These are phyloP conservation scores for Iris macrosiphon DNA, from an alignment of 106 monocot genomes.

Conservation along the genomic window DNA sequence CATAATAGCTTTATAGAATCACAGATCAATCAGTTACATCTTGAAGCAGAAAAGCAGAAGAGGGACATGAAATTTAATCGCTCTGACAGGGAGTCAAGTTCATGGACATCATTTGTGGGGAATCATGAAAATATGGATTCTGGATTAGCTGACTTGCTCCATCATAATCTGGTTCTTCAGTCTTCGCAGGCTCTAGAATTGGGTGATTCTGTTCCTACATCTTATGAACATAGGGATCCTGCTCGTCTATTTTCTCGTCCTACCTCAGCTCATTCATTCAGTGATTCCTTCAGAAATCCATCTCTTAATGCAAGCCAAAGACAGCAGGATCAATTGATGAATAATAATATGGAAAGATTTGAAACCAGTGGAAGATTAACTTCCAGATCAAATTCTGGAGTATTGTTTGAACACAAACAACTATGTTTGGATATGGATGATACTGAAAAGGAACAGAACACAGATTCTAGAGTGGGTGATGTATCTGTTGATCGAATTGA, in stretches of 20 bases:
- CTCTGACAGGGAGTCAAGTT: slow-evolving; percentile 19
- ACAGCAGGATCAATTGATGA: slow-evolving; percentile 15
- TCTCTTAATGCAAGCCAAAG: slow-evolving; percentile 17
- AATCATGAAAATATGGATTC: slow-evolving; percentile 24
- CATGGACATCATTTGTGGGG: slow-evolving; percentile 21
- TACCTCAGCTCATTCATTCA: slow-evolving; percentile 8
- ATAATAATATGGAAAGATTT: slow-evolving; percentile 24
- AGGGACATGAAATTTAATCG: slow-evolving; percentile 21
- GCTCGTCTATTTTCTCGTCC: slow-evolving; percentile 7
- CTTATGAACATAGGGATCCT: slow-evolving; percentile 13
- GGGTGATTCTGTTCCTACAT: slow-evolving; percentile 20
- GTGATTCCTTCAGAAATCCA: slow-evolving; percentile 21
- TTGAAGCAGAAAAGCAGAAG: slow-evolving; percentile 39
- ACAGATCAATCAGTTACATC: slow-evolving; percentile 35
- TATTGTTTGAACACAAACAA: slow-evolving; percentile 32
- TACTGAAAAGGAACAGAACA: slow-evolving; percentile 9
- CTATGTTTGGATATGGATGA: slow-evolving; percentile 16
- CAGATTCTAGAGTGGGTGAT: slow-evolving; percentile 16
- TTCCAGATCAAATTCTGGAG: slow-evolving; percentile 22
- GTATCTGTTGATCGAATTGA: slow-evolving; percentile 11
- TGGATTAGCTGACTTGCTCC: slow-evolving; percentile 29
- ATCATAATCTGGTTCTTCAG: slow-evolving; percentile 32
- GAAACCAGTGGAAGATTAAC: slow-evolving; percentile 18
- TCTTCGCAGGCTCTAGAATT: slow-evolving; percentile 35
- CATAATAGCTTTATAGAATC: slow-evolving; percentile 29